Conservation (phyloP, 306 rosid species). For the Quercus variabilis region DNA sequence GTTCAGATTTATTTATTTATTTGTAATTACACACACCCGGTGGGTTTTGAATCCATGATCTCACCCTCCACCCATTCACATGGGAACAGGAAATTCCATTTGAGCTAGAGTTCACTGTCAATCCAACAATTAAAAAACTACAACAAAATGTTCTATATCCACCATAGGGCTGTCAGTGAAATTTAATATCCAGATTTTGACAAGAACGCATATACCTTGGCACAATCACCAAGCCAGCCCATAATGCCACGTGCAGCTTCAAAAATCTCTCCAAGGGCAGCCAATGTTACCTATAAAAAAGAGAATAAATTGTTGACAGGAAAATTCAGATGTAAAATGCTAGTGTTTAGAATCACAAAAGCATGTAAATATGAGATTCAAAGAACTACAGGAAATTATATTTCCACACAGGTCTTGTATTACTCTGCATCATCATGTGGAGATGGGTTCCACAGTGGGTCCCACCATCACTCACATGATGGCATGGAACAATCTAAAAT, state of each 20-base stretch:
- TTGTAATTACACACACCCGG: neutral
- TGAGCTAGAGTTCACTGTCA: no score
- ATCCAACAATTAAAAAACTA: neutral
- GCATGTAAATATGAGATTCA: neutral
- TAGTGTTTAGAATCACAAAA: neutral
- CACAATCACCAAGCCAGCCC: slow-evolving; percentile 95
- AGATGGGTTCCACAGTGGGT: neutral
- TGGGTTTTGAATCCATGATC: no score
- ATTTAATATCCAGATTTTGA: slow-evolving; percentile 6
- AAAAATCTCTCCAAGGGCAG: slow-evolving; percentile 91
- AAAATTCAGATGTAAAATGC: neutral
- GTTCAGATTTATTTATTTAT: no score
- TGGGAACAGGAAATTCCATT: no score
- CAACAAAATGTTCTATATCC: slow-evolving; percentile 5
- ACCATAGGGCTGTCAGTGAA: neutral
- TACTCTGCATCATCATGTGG: neutral
- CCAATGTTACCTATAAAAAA: slow-evolving; percentile 63
- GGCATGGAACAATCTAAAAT: neutral
- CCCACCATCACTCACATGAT: neutral
- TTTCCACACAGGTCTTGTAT: neutral
- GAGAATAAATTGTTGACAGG: neutral
- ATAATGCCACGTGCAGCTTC: slow-evolving; percentile 84
- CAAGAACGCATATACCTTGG: slow-evolving; percentile 46
- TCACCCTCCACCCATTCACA: no score
- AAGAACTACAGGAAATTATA: neutral